These are phyloP conservation scores for Globisporangium canariense DNA, from an alignment of 352 stramenopile species.

Conservation along the genomic window DNA sequence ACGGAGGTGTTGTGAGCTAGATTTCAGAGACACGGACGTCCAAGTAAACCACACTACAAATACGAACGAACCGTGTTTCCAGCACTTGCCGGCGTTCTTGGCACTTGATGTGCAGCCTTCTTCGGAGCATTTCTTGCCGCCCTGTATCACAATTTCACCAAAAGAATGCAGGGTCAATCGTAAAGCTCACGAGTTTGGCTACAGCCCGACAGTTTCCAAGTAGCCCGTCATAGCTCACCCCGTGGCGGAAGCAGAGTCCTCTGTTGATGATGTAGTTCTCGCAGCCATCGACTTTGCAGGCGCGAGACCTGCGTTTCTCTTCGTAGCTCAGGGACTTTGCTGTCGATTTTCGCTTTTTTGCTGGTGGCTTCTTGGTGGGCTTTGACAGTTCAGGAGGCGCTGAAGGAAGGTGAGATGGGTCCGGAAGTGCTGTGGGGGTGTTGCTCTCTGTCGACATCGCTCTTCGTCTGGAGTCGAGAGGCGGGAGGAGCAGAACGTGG, in stretches of 20 bases:
- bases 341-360: background rate
- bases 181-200: background rate
- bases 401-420: background rate
- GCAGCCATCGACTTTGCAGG: constrained; percentile 35
- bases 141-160: constrained; percentile 15
- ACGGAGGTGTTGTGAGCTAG: background rate
- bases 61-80: constrained; percentile 27
- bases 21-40: no score
- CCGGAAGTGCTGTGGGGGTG: background rate
- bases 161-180: constrained; percentile 4
- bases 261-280: constrained; percentile 50
- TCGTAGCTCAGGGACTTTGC: constrained; percentile 1
- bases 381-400: background rate
- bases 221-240: constrained; percentile 19
- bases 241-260: constrained; percentile 42
- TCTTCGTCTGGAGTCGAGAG: background rate
- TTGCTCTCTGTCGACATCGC: background rate
- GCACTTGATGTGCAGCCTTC: constrained; percentile 32
- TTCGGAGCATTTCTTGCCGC: constrained; percentile 34
- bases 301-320: constrained; percentile 29
- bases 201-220: no score
- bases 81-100: constrained; percentile 37
- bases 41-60: no score
- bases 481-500: background rate
- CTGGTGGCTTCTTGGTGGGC: background rate